These are phyloP conservation scores for Macrolepiota dolichaula DNA, from an alignment of 768 basidiomycete genomes.

Conservation along the genomic window DNA sequence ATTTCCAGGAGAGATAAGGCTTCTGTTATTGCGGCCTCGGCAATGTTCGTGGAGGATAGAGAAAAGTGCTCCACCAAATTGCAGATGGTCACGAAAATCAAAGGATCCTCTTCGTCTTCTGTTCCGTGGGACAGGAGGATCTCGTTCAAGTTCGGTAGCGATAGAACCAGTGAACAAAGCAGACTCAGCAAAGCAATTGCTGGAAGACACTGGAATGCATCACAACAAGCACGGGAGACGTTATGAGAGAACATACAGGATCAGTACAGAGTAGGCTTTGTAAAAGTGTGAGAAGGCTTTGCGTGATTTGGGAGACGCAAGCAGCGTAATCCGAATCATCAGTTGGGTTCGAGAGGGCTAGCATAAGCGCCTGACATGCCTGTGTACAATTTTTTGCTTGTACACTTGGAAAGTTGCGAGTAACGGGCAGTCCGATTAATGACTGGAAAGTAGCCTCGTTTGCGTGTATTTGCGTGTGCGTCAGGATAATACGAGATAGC, in stretches of 20 bases:
- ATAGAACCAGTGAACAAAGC: constrained; percentile 44
- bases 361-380: constrained; percentile 41
- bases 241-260: constrained; percentile 32
- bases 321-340: constrained; percentile 29
- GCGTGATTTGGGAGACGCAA: constrained; percentile 27
- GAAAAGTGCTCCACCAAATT: neutral
- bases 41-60: neutral
- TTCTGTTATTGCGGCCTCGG: constrained; percentile 22
- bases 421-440: constrained; percentile 36
- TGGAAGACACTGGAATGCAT: constrained; percentile 34
- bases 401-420: constrained; percentile 7
- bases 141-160: constrained; percentile 32
- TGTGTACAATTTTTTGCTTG: constrained; percentile 30
- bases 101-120: constrained; percentile 21
- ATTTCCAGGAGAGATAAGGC: constrained; percentile 48
- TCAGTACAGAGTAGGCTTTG: constrained; percentile 30
- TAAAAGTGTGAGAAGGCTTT: constrained; percentile 37
- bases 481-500: constrained; percentile 61
- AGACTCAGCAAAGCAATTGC: constrained; percentile 54
- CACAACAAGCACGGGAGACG: constrained; percentile 4
- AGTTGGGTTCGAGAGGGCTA: constrained; percentile 37
- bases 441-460: constrained; percentile 48
- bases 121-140: constrained; percentile 16
- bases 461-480: constrained; percentile 41
- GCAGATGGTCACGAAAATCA: constrained; percentile 25